These are phyloP conservation scores for Lactarius sp. DNA, from an alignment of 768 basidiomycete genomes.

Conservation along the genomic window DNA sequence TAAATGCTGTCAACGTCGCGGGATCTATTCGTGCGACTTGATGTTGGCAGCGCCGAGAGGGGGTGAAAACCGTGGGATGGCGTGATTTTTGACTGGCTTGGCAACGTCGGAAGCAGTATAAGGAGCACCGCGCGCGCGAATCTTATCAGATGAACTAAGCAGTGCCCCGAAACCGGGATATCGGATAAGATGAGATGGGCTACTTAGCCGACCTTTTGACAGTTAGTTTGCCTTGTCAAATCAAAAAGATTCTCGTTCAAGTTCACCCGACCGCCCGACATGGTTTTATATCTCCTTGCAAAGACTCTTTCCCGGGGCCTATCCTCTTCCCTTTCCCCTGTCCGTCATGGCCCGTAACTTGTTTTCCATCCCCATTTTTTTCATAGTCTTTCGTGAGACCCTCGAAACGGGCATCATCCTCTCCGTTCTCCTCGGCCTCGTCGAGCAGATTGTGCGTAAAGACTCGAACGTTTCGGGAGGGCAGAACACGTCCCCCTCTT, in stretches of 20 bases:
- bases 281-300: conserved; percentile 21
- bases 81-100: too few relatives aligned
- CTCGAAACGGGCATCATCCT: conserved; percentile 91
- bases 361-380: conserved; percentile 91
- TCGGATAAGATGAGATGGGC: conserved; percentile 15
- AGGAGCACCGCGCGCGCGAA: background rate
- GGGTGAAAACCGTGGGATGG: too few relatives aligned
- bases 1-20: too few relatives aligned
- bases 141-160: conserved; percentile 25
- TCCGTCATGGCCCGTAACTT: conserved; percentile 60
- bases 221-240: too few relatives aligned
- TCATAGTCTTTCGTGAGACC: conserved; percentile 94
- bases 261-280: background rate
- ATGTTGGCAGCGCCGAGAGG: too few relatives aligned
- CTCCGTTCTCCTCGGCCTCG: conserved; percentile 85
- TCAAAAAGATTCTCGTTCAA: too few relatives aligned
- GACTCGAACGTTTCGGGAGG: background rate
- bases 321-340: conserved; percentile 6
- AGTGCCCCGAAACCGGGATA: conserved; percentile 7
- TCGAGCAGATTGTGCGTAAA: conserved; percentile 70
- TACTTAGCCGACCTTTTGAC: too few relatives aligned
- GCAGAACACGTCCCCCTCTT: background rate
- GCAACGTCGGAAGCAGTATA: too few relatives aligned
- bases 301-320: conserved; percentile 1
- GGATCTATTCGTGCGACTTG: too few relatives aligned